Evolutionary conservation across 2,329 filamentous ascomycete species (phyloP).

Genomic region (Coniella lustricola): DNA sequence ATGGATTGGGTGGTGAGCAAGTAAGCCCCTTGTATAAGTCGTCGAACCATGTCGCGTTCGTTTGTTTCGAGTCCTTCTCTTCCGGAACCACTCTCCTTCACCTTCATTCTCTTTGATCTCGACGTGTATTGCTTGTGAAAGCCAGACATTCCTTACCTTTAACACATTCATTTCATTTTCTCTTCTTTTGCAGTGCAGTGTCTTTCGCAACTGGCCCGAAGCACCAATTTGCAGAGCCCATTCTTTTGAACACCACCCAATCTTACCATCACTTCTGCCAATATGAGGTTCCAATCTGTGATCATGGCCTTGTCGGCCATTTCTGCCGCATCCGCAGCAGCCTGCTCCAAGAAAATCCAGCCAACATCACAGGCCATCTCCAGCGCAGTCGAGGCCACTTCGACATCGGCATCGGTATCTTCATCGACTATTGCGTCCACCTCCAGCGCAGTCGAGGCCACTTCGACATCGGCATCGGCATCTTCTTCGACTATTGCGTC

Average conservation of each 20-base stretch:
- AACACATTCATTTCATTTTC: background rate
- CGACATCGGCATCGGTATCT: background rate
- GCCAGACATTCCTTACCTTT: background rate
- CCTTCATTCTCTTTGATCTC: background rate
- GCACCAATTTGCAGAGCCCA: background rate
- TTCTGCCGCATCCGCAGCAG: constrained; percentile 1
- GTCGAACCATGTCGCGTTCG: background rate
- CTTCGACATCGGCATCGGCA: background rate
- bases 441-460: background rate
- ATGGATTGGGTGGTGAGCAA: background rate
- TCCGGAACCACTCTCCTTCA: too few species aligned
- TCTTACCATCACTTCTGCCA: background rate
- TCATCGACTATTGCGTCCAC: background rate
- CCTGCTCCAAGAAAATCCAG: constrained; percentile 3
- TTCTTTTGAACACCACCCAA: background rate
- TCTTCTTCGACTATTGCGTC: background rate
- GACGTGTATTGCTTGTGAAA: background rate
- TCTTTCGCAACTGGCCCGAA: background rate
- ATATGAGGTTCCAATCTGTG: constrained; percentile 12
- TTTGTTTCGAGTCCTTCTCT: background rate
- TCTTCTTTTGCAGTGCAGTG: constrained; percentile 4
- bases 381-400: background rate
- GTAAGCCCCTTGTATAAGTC: too few species aligned
- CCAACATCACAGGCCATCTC: background rate
- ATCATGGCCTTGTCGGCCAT: constrained; percentile 9